Base-by-base conservation (phyloP, 768 basidiomycete species). In the Boletus rubroflammeus region DNA sequence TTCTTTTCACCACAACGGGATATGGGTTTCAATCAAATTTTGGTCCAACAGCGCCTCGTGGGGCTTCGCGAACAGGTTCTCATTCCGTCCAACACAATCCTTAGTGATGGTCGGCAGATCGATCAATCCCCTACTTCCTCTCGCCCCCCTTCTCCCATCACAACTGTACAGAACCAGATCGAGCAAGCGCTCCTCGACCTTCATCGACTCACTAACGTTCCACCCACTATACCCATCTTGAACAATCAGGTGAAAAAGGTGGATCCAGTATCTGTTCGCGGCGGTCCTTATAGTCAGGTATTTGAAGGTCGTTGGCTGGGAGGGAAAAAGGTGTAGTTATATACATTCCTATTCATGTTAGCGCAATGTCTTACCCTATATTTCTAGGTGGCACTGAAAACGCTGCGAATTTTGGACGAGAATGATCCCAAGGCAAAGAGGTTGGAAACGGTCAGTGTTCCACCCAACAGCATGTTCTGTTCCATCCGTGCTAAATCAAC, bases 311-410 rank as follows among this genome's bases (percentile, higher is more conserved):
- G 60, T 29, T 84, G 83, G 83, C 62, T 84, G 14, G 77, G 72
- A n/a, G 73, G 74, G 57, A 75, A 80, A 59, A 81, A 78, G 71
- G 81, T 78, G 51, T 21, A 52, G 17, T 51, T 35, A 38, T n/a
- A 47, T 42, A 19, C 9, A 6, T n/a, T 15, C 31, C 7, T 31
- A 21, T 54, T 36, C 47, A 14, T 31, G 31, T 42, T 29, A 23
- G 34, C 10, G 47, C 32, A n/a, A 48, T n/a, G 13, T 47, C 41
- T 56, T 15, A 51, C 36, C 44, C 1, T 17, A 10, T 39, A 9
- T 17, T 41, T 29, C 19, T 53, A 83, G 82, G 82, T 84, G 38
- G 84, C 84, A 10, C 62, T 85, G 47, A 85, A 84, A 57, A 77
- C 76, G 13, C 56, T 84, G 6, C 75, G 80, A 51, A 71, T 78